Evolutionary conservation across 2,329 filamentous ascomycete species (phyloP), one percentile per base, ranked within the genome.

Genomic region (Epichloe glyceriae): DNA sequence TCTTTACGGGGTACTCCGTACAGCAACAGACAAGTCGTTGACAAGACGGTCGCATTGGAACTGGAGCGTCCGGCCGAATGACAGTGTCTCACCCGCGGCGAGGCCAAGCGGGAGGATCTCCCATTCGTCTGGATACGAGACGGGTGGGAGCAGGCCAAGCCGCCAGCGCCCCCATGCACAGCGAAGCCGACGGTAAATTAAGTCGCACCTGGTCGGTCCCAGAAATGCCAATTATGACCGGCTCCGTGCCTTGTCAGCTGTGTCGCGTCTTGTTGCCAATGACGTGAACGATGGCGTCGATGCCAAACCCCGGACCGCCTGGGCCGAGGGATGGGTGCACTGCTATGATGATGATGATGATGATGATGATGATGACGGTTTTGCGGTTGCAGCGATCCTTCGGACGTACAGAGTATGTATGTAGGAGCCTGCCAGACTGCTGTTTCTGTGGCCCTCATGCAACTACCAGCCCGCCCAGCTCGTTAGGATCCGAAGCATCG

Each of bases 81-180:
- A 34, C 33, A 20, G 5, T 49, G 35, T 45, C 34, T 46, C 48
- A 43, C 34, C 19, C 42, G 35, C 48, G 41, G 26, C 34, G 22
- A 26, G 22, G 22, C 22, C 22, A 26, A 6, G 26, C 49, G 45
- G 49, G 49, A 51, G 49, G 26, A 46, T 51, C 40, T 46, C 52
- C 52, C 37, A 53, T 49, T 51, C 49, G 52, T 19, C 41, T 22
- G 20, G n/a, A 41, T 47, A 47, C 48, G 48, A 50, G 22, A n/a
- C 17, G 52, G 30, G 35, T 26, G 48, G 34, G 37, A 46, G 19
- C 45, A 41, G 41, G 30, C 30, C 14, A 51, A 34, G 52, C 49
- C 49, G 46, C 41, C 44, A 20, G 49, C 41, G 22, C 19, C 46
- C n/a, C 45, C 45, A 48, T 47, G 48, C 43, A 33, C 37, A n/a